phyloP scores from a whole-genome alignment of 495 filamentous ascomycete species.

The Xylaria sp. region DNA sequence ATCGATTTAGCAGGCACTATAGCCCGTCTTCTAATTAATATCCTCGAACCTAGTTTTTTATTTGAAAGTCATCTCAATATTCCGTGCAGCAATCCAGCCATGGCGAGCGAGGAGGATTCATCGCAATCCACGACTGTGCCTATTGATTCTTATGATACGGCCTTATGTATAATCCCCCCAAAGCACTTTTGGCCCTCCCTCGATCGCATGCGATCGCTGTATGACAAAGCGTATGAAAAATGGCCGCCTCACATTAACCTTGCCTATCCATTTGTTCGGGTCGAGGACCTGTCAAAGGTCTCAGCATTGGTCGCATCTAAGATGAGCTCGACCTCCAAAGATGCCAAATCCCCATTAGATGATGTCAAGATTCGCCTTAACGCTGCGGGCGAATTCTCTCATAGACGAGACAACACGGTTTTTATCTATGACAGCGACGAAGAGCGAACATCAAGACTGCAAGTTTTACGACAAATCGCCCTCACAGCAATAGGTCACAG shows the following conservation, averaged over 20 bases:
- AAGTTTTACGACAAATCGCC: slow-evolving; percentile 31
- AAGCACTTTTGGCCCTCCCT: slow-evolving; percentile 46
- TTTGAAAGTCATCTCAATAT: not conserved
- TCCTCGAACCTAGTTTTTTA: not conserved
- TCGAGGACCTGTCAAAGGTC: slow-evolving; percentile 40
- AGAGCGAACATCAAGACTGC: slow-evolving; percentile 16
- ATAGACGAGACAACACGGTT: slow-evolving; percentile 53
- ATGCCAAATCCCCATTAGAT: not conserved
- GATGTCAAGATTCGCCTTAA: slow-evolving; percentile 39
- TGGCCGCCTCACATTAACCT: slow-evolving; percentile 69
- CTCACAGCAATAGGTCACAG: slow-evolving; percentile 35
- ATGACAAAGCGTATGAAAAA: slow-evolving; percentile 62
- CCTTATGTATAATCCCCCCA: slow-evolving; percentile 59
- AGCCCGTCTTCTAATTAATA: not conserved
- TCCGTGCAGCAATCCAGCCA: slow-evolving; percentile 7
- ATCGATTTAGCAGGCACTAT: not conserved
- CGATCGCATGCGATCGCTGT: slow-evolving; percentile 57
- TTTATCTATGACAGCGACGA: slow-evolving; percentile 44
- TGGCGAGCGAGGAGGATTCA: slow-evolving; percentile 32
- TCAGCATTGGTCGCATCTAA: slow-evolving; percentile 39
- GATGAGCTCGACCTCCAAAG: slow-evolving; percentile 21
- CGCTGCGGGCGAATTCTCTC: slow-evolving; percentile 48
- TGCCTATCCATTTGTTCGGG: slow-evolving; percentile 63
- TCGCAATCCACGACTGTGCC: slow-evolving; percentile 28
- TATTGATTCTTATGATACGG: slow-evolving; percentile 53